Conservation (phyloP, 257 asterid genomes). For the Penstemon barbatus region DNA sequence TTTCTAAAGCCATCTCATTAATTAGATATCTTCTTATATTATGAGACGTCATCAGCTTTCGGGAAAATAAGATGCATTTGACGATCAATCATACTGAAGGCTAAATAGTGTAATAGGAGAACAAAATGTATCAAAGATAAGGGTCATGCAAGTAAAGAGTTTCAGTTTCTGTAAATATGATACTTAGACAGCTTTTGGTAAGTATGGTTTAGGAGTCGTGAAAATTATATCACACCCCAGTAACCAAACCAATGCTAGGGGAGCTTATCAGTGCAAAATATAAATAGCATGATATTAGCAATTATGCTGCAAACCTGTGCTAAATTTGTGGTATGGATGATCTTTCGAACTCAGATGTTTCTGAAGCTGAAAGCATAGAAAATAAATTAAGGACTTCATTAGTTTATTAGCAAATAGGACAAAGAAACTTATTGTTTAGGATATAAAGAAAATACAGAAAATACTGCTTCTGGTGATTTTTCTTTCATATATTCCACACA, state of each 20-base stretch:
- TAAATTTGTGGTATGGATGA: slow-evolving; percentile 94
- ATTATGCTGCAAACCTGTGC: slow-evolving; percentile 71
- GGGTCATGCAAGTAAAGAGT: slow-evolving; percentile 15
- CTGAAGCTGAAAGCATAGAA: slow-evolving; percentile 66
- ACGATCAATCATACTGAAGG: background rate
- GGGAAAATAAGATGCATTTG: background rate
- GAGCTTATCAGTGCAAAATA: slow-evolving; percentile 16
- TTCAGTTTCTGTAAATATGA: background rate
- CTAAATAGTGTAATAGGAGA: background rate
- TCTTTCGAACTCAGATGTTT: slow-evolving; percentile 73
- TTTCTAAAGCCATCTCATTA: background rate
- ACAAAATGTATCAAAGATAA: slow-evolving; percentile 17
- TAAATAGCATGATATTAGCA: slow-evolving; percentile 21
- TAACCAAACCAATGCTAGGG: slow-evolving; percentile 1
- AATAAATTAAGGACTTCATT: background rate
- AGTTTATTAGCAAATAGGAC: too few relatives aligned
- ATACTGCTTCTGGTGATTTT: too few relatives aligned
- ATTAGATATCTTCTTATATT: background rate
- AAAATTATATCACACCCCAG: background rate
- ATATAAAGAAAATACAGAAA: too few relatives aligned
- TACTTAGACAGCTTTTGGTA: background rate
- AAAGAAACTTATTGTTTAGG: too few relatives aligned
- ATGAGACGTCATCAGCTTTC: background rate
- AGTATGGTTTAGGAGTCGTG: background rate
- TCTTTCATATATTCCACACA: too few relatives aligned